Evolutionary conservation across 306 rosid species (phyloP).

Genomic region (Castanospermum australe): DNA sequence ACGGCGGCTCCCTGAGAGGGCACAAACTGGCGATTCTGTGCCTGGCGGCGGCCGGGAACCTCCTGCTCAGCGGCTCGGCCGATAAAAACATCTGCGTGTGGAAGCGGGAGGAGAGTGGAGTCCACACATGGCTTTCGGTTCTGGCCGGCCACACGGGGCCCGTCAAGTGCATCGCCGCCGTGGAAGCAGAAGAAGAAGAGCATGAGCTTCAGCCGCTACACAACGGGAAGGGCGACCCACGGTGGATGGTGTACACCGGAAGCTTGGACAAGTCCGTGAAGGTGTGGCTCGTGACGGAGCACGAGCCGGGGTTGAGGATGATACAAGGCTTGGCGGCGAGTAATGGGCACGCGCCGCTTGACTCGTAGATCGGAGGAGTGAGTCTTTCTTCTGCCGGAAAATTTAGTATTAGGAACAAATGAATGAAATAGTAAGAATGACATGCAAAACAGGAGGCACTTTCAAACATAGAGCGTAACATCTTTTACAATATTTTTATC

Average conservation of each 20-base stretch:
- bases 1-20: slow-evolving; percentile 56
- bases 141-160: slow-evolving; percentile 71
- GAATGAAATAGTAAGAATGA: too few species aligned
- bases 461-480: not conserved
- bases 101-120: slow-evolving; percentile 55
- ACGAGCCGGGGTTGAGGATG: slow-evolving; percentile 36
- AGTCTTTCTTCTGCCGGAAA: not conserved
- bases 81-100: slow-evolving; percentile 74
- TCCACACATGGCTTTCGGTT: slow-evolving; percentile 52
- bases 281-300: slow-evolving; percentile 68
- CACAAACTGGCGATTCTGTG: slow-evolving; percentile 69
- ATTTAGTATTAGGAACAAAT: not conserved
- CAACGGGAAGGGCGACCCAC: not conserved
- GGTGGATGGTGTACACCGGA: slow-evolving; percentile 71
- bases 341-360: not conserved
- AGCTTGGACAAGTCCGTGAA: slow-evolving; percentile 69
- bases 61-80: slow-evolving; percentile 60
- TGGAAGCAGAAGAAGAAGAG: slow-evolving; percentile 27
- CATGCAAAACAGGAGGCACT: not conserved
- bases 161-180: slow-evolving; percentile 60
- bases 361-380: not conserved
- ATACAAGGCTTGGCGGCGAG: not conserved
- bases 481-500: too few species aligned
- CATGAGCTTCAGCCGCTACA: not conserved
- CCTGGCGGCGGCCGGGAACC: slow-evolving; percentile 44